Percentiles rank a stretch among this genome's conserved stretches.
Conservation (phyloP, 176 grass and related monocot species). For the Phragmites australis region DNA sequence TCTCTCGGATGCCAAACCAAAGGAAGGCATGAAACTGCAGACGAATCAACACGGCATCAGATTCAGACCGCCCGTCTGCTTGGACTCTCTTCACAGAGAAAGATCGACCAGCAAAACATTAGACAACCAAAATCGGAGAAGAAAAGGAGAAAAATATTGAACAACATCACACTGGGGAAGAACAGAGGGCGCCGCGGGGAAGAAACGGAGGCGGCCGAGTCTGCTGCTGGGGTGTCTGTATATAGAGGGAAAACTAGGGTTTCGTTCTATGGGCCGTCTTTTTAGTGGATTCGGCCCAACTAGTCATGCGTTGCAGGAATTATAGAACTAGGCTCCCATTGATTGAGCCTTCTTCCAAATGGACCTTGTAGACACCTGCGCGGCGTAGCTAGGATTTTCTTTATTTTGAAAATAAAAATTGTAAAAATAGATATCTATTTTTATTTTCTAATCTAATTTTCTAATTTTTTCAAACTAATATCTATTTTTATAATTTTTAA, state of each 20-base stretch:
- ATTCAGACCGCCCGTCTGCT: constrained; percentile 99
- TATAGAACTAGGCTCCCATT: not conserved
- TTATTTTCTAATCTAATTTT: no score
- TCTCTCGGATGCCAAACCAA: constrained; percentile 59
- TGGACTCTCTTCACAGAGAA: constrained; percentile 72
- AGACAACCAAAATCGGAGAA: no score
- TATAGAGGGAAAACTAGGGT: constrained; percentile 49
- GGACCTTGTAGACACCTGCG: not conserved
- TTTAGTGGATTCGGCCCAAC: not conserved
- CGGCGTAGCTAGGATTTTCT: not conserved
- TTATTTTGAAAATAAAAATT: no score
- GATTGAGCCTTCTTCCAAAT: not conserved
- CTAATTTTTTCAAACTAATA: no score
- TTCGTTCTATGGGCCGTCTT: constrained; percentile 9
- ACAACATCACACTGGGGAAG: not conserved
- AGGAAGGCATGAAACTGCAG: constrained; percentile 58
- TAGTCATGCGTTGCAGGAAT: not conserved
- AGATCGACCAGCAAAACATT: not conserved
- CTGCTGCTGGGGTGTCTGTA: not conserved
- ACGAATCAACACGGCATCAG: constrained; percentile 99
- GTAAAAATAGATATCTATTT: no score
- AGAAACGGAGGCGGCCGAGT: not conserved
- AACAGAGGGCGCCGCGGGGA: not conserved
- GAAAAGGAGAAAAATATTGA: not conserved
- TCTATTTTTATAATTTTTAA: no score